phyloP scores from a whole-genome alignment of 768 basidiomycete species.

The Lentinula sp. region DNA sequence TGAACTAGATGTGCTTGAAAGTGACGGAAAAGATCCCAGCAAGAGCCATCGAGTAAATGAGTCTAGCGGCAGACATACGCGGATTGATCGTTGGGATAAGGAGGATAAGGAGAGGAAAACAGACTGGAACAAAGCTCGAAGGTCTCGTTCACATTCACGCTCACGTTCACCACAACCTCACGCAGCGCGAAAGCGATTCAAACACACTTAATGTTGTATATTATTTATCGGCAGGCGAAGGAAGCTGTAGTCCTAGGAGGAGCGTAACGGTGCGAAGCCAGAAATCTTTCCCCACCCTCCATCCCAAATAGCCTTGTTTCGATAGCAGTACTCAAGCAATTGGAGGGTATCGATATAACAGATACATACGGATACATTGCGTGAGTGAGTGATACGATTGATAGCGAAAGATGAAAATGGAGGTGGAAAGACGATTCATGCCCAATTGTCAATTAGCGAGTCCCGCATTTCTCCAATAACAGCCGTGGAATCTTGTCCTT shows the following conservation, averaged over 20 bases:
- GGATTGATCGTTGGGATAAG: slow-evolving; percentile 1
- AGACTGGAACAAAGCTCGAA: not conserved
- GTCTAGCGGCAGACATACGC: not conserved
- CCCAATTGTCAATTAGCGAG: slow-evolving; percentile 89
- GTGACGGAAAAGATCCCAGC: not conserved
- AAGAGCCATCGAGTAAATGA: not conserved
- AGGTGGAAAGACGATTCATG: slow-evolving; percentile 31
- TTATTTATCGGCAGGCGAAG: too few species aligned
- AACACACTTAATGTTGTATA: not conserved
- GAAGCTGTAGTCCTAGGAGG: too few species aligned
- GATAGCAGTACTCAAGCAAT: not conserved
- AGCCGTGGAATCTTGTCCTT: slow-evolving; percentile 76
- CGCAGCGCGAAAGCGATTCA: not conserved
- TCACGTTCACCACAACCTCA: not conserved
- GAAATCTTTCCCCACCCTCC: too few species aligned
- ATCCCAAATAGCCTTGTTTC: too few species aligned
- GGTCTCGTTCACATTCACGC: not conserved
- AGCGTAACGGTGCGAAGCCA: too few species aligned
- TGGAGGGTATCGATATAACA: not conserved
- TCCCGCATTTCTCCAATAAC: slow-evolving; percentile 92
- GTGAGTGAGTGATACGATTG: not conserved
- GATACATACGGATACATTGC: not conserved
- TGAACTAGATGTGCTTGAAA: not conserved
- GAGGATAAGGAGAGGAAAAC: not conserved
- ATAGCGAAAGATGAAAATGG: not conserved